Evolutionary conservation across 257 asterid species (phyloP).

Genomic region (Anisodus acutangulus): DNA sequence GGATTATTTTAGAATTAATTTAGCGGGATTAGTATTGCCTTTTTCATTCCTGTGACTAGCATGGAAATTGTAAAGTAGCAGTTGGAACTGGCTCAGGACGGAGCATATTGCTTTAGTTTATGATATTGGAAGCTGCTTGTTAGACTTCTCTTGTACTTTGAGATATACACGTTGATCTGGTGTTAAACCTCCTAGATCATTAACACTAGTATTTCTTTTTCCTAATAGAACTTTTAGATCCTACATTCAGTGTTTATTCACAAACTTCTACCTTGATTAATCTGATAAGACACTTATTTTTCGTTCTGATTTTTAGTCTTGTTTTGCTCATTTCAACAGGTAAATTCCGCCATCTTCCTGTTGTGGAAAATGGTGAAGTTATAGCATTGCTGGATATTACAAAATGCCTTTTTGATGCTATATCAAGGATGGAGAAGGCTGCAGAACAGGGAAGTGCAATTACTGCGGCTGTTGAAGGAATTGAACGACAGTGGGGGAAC

Average conservation of each 20-base stretch:
- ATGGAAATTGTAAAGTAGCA: conserved; percentile 3
- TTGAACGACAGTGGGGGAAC: conserved; percentile 89
- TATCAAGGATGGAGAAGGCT: conserved; percentile 97
- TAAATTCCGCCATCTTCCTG: conserved; percentile 96
- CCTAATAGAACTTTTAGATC: background rate
- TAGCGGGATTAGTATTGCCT: background rate
- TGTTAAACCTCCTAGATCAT: conserved; percentile 4
- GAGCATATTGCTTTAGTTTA: conserved; percentile 3
- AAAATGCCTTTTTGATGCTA: conserved; percentile 95
- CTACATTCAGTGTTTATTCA: background rate
- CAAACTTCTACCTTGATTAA: conserved; percentile 4
- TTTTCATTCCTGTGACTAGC: too few relatives aligned
- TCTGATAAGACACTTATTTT: conserved; percentile 15
- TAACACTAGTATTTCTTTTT: background rate
- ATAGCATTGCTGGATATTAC: conserved; percentile 91
- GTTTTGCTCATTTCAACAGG: conserved; percentile 50
- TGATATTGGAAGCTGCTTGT: background rate
- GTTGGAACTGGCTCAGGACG: conserved; percentile 9
- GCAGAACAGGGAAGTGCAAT: conserved; percentile 98
- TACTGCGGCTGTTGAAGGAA: conserved; percentile 98
- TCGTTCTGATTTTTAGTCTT: conserved; percentile 4
- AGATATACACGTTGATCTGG: background rate
- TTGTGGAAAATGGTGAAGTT: conserved; percentile 99
- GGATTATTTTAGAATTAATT: background rate
- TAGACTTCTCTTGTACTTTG: conserved; percentile 5